Evolutionary conservation across 352 stramenopile species (phyloP), one percentile per base, ranked within the genome.

Genomic region (Phytopythium sindhum): DNA sequence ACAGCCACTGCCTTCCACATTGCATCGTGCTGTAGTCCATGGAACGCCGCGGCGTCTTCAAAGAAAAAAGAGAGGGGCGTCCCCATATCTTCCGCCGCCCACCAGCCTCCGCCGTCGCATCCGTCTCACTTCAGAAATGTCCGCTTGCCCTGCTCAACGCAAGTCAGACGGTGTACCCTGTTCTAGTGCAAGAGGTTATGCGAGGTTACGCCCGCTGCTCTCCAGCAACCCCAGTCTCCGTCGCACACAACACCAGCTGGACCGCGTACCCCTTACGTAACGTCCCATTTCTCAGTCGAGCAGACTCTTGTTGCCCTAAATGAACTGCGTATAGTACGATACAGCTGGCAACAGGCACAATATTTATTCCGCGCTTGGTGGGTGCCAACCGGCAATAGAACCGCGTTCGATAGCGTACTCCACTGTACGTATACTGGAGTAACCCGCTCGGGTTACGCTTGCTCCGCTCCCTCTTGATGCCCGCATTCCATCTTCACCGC

Each of bases 121-220:
- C 41, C 44, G n/a, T 51, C 44, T n/a, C 44, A 15, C 44, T 47
- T 47, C 41, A 47, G 41, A 47, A 47, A 47, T 47, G 41, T 24
- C 41, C 41, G 41, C 23, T 17, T 10, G 41, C 39, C n/a, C n/a
- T n/a, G n/a, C n/a, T n/a, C n/a, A n/a, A n/a, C n/a, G n/a, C n/a
- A n/a, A n/a, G n/a, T n/a, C n/a, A n/a, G n/a, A n/a, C n/a, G n/a
- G n/a, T n/a, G n/a, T n/a, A n/a, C n/a, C n/a, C n/a, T n/a, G n/a
- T n/a, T n/a, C n/a, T n/a, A n/a, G n/a, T n/a, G n/a, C 11, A 17
- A 44, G 39, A 44, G 39, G 39, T 44, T 37, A 37, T 10, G 33
- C 33, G 1, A 15, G 39, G 39, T 17, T 44, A 44, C 39, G 15
- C 39, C n/a, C n/a, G n/a, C n/a, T n/a, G 11, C 39, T 9, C 39